Evolutionary conservation across 306 rosid genomes (phyloP).

Genomic region (Pterocarpus macrocarpus): DNA sequence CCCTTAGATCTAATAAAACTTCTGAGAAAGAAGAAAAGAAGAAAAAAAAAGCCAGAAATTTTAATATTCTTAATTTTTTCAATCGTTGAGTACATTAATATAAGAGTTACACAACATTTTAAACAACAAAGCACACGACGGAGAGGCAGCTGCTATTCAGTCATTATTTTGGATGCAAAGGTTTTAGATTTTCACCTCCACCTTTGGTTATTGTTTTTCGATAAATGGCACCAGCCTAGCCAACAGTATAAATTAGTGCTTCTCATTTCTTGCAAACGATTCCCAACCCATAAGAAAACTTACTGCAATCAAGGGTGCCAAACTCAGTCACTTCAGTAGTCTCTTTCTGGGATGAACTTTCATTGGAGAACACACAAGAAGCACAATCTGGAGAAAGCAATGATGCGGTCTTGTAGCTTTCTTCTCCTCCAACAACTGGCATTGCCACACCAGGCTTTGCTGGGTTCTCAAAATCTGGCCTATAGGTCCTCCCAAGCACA

Average conservation of each 20-base stretch:
- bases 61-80: not conserved
- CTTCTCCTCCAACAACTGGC: constrained; percentile 63
- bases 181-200: not conserved
- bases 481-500: constrained; percentile 59
- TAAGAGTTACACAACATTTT: not conserved
- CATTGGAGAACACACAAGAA: constrained; percentile 47
- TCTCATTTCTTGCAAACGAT: constrained; percentile 59
- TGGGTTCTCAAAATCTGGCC: constrained; percentile 52
- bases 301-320: constrained; percentile 58
- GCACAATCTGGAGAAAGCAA: constrained; percentile 54
- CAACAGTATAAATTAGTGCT: no score
- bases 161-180: not conserved
- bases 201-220: not conserved
- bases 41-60: no score
- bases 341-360: not conserved
- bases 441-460: constrained; percentile 64
- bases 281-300: constrained; percentile 50
- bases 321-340: not conserved
- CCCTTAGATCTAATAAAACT: no score
- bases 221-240: no score
- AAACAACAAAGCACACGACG: not conserved
- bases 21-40: no score
- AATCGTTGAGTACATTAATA: not conserved
- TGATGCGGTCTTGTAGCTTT: constrained; percentile 48
- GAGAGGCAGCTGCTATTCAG: not conserved